Evolutionary conservation across 2,329 filamentous ascomycete species (phyloP).

Genomic region (Clarireedia hainanense): DNA sequence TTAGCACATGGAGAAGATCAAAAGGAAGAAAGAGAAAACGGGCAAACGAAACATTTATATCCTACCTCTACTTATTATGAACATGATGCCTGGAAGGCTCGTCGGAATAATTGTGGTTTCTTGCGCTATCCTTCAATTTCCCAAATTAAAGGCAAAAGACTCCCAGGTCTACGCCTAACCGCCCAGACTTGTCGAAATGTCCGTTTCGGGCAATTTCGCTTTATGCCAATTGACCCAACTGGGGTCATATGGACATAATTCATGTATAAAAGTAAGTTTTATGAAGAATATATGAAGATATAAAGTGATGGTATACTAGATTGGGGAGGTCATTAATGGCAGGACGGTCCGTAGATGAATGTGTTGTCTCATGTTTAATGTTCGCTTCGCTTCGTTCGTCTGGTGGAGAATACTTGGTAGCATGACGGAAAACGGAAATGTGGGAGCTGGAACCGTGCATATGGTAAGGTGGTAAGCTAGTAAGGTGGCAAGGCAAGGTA

Average conservation of each 20-base stretch:
- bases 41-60: background rate
- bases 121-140: constrained; percentile 6
- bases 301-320: background rate
- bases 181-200: background rate
- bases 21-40: background rate
- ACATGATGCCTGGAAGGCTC: background rate
- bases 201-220: background rate
- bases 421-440: background rate
- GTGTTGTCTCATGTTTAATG: background rate
- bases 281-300: constrained; percentile 2
- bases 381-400: background rate
- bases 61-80: background rate
- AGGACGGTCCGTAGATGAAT: constrained; percentile 11
- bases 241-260: constrained; percentile 2
- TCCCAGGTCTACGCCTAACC: background rate
- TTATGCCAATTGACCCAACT: background rate
- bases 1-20: constrained; percentile 6
- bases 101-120: background rate
- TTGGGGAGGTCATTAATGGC: constrained; percentile 3
- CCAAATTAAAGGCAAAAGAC: constrained; percentile 6
- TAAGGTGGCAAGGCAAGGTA: background rate
- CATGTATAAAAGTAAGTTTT: background rate
- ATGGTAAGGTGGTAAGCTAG: no score
- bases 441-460: background rate
- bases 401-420: background rate